Conservation (phyloP, 129 eudicot genomes). For the Pittosporum tobira region DNA sequence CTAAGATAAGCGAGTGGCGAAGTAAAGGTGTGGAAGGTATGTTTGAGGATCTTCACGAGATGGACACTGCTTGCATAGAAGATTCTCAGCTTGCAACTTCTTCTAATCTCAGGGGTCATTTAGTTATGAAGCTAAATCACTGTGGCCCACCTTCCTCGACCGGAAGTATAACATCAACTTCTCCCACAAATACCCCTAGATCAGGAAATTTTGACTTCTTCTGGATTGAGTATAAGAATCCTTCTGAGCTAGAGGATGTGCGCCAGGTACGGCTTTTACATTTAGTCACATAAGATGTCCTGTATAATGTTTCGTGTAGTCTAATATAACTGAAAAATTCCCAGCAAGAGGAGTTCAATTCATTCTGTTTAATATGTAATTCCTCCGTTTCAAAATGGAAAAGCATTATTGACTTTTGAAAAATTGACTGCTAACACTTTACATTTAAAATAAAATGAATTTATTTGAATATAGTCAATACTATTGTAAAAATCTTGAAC, state of each 20-base stretch:
- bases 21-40: slow-evolving; percentile 79
- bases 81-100: slow-evolving; percentile 39
- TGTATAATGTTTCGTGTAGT: not conserved
- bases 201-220: slow-evolving; percentile 57
- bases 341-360: not conserved
- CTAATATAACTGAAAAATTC: not conserved
- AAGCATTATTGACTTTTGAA: no score
- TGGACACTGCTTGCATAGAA: slow-evolving; percentile 92
- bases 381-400: no score
- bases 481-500: no score
- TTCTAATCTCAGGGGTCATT: slow-evolving; percentile 41
- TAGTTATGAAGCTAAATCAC: slow-evolving; percentile 43
- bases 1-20: slow-evolving; percentile 62
- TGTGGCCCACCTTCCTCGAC: slow-evolving; percentile 65
- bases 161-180: slow-evolving; percentile 77
- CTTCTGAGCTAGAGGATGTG: slow-evolving; percentile 58
- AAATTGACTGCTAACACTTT: no score
- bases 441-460: no score
- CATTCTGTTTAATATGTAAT: no score
- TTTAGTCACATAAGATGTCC: not conserved
- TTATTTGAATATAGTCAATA: no score
- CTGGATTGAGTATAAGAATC: slow-evolving; percentile 64
- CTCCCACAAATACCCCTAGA: slow-evolving; percentile 73
- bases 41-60: slow-evolving; percentile 91
- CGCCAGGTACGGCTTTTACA: slow-evolving; percentile 39